phyloP scores from a whole-genome alignment of 1,139 yeast genomes.

The Arxiozyma bovina region DNA sequence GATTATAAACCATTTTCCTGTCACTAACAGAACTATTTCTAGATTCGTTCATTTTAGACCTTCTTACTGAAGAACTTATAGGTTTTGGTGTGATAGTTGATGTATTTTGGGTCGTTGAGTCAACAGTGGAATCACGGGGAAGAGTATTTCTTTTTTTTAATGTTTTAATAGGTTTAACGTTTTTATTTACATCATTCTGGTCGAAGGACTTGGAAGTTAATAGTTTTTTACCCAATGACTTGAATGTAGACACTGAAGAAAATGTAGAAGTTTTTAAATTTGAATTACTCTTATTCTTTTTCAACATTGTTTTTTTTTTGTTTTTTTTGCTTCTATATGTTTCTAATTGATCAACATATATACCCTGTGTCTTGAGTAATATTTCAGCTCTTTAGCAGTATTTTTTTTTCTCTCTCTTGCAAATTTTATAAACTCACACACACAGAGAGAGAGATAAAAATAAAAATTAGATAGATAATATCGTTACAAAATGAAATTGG shows the following conservation, averaged over 20 bases:
- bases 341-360: neutral
- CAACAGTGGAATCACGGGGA: neutral
- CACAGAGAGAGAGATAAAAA: no score
- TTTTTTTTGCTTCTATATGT: neutral
- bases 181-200: conserved; percentile 3
- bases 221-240: conserved; percentile 17
- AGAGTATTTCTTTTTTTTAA: conserved; percentile 4
- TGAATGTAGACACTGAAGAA: conserved; percentile 12
- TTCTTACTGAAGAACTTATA: neutral
- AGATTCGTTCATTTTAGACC: neutral
- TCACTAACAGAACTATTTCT: conserved; percentile 2
- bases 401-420: neutral
- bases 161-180: conserved; percentile 1
- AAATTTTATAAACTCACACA: neutral
- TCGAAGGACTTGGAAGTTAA: conserved; percentile 10
- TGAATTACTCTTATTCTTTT: conserved; percentile 1
- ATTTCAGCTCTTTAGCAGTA: no score
- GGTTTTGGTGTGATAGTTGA: neutral
- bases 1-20: conserved; percentile 24
- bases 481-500: no score
- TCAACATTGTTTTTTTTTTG: conserved; percentile 1
- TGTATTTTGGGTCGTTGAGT: neutral
- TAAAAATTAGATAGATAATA: neutral
- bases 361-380: neutral
- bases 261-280: neutral